Percentiles rank a stretch among this genome's conserved stretches.
These are phyloP conservation scores for Podospora appendiculata DNA, from an alignment of 495 filamentous ascomycete genomes.

Conservation along the genomic window DNA sequence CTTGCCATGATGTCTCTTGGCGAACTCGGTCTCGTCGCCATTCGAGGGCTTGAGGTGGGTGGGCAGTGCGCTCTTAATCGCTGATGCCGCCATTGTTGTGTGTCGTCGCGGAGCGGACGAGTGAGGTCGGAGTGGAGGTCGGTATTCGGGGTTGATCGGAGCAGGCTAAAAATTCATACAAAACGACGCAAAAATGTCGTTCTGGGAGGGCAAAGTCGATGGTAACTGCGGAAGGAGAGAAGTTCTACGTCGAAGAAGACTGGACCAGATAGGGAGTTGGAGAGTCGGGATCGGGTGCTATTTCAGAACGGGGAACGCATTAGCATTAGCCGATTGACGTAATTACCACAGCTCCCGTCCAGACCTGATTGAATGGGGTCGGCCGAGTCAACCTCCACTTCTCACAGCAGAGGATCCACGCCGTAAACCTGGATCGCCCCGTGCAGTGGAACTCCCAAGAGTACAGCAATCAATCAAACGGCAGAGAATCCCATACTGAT, in stretches of 20 bases:
- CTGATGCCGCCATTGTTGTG: conserved; percentile 56
- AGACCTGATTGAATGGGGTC: conserved; percentile 6
- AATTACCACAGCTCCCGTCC: conserved; percentile 12
- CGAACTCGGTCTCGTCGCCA: conserved; percentile 45
- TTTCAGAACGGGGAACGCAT: conserved; percentile 14
- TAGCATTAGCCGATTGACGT: conserved; percentile 31
- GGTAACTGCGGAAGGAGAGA: conserved; percentile 1
- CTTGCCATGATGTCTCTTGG: conserved; percentile 85
- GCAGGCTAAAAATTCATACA: not conserved
- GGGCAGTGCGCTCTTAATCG: conserved; percentile 64
- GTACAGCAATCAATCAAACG: not conserved
- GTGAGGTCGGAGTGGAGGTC: not conserved
- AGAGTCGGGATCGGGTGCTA: not conserved
- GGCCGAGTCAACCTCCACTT: conserved; percentile 7
- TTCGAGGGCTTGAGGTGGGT: conserved; percentile 65
- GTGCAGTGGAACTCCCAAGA: not conserved
- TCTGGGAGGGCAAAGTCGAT: not conserved
- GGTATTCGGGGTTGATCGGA: not conserved
- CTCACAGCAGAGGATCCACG: not conserved
- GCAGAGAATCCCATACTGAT: not conserved
- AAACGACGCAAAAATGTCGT: not conserved
- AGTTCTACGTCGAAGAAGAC: not conserved
- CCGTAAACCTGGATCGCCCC: not conserved
- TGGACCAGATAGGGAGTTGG: not conserved
- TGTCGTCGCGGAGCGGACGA: conserved; percentile 2